Conservation (phyloP, 2,329 filamentous ascomycete genomes). For the Neofusicoccum ribis region DNA sequence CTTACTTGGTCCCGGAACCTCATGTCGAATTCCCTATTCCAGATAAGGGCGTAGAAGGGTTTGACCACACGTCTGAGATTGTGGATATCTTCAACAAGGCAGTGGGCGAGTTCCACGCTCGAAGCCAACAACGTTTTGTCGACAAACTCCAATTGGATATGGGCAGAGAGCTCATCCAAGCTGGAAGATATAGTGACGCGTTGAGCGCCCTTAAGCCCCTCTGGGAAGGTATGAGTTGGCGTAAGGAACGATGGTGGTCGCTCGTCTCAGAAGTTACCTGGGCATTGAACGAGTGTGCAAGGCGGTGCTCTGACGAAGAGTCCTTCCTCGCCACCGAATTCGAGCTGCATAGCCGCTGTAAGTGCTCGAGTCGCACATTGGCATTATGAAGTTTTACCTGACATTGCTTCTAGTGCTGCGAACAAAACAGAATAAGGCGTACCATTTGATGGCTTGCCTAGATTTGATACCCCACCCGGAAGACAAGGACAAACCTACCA, state of each 20-base stretch:
- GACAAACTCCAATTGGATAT: slow-evolving; percentile 57
- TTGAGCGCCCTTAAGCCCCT: slow-evolving; percentile 52
- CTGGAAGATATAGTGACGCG: slow-evolving; percentile 53
- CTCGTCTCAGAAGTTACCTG: slow-evolving; percentile 56
- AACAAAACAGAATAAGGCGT: slow-evolving; percentile 35
- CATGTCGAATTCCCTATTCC: slow-evolving; percentile 54
- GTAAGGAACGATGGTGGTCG: slow-evolving; percentile 60
- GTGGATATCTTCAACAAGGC: slow-evolving; percentile 49
- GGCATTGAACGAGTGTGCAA: slow-evolving; percentile 56
- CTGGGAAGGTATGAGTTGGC: slow-evolving; percentile 61
- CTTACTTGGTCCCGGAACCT: slow-evolving; percentile 60
- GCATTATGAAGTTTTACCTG: slow-evolving; percentile 14
- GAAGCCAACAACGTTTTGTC: slow-evolving; percentile 55
- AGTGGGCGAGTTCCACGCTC: slow-evolving; percentile 52
- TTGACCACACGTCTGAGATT: slow-evolving; percentile 56
- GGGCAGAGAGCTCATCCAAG: slow-evolving; percentile 55
- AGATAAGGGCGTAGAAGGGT: slow-evolving; percentile 40
- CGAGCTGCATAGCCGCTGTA: slow-evolving; percentile 51
- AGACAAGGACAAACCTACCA: slow-evolving; percentile 42
- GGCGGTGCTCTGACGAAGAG: slow-evolving; percentile 46
- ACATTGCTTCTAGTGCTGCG: slow-evolving; percentile 30
- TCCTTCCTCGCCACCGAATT: slow-evolving; percentile 56
- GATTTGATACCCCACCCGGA: slow-evolving; percentile 34
- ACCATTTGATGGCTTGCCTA: slow-evolving; percentile 52
- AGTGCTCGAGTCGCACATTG: slow-evolving; percentile 7